Base-by-base conservation (phyloP, 495 filamentous ascomycete species). In the Baudoinia panamericana region DNA sequence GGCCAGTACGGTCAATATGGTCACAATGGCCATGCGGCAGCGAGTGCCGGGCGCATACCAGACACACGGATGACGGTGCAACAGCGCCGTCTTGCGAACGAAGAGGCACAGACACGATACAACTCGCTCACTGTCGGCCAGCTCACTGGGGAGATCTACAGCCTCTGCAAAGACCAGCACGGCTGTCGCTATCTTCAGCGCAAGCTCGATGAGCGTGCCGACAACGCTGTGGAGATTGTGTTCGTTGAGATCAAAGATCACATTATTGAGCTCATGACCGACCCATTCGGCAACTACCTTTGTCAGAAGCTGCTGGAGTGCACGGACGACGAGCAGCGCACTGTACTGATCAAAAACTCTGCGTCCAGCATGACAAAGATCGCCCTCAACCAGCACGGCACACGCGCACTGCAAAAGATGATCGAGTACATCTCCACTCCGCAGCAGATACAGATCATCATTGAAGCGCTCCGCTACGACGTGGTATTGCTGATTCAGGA, bases 251-350 rank as follows among this genome's bases (percentile, higher is more conserved):
- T 83, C 20, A 83, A 87, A 56, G 70, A 79, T 44, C 83, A 95
- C 58, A 83, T 97, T 17, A 75, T 88, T 39, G 90, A 96, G 67
- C 68, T 97, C 45, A 97, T 97, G 90, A 95, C 84, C 31, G 88
- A 97, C 67, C 90, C 88, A 3, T 96, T 97, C 55, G 90, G 90
- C 43, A 97, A 97, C 61, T 97, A 97, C 52, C 75, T 97, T 30
- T 93, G 84, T 66, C 90, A 97, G 65, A 96, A 95, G 67, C 64
- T 97, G 20, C 73, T 97, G 10, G 90, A 97, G 59, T 87, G 76
- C 59, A 84, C 85, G 55, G 85, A 76, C 46, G 81, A 95, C 56
- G 84, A 93, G 15, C 88, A 97, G 64, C 84, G 90, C 32, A 95
- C 88, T 32, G 78, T 78, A 19, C 69, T 97, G 23, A 84, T 97